Evolutionary conservation across 805 yeast species (phyloP), one percentile per base, ranked within the genome.

Genomic region (Sugiyamaella mastotermitis): DNA sequence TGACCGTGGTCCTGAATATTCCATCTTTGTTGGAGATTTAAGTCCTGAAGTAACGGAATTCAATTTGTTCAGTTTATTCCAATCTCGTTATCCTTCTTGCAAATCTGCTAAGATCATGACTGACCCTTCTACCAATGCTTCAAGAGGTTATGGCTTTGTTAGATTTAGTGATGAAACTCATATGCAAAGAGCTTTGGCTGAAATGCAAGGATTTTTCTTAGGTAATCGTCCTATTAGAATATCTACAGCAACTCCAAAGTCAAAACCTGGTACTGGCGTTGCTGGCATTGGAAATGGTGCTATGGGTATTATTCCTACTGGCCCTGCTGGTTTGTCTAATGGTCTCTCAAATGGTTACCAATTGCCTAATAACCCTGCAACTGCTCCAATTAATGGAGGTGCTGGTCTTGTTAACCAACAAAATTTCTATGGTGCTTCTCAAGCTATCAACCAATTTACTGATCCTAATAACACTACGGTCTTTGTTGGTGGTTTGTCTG

Each of bases 101-200:
- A 71, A 77, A 37, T 78, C 80, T 48, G 92, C 79, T 5, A 85
- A 82, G 53, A 75, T 87, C 45, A 85, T 87, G 78, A 58, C 72
- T 34, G 95, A 87, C 58, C 78, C 76, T 26, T 55, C 60, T 9
- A 78, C 94, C 1, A 80, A 80, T 21, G 69, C 69, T 34, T 74
- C 90, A 5, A 78, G 83, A 53, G 95, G 95, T 9, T 87, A 82
- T 59, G 97, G 96, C 2, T 88, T 88, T 64, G 84, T 86, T n/a
- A 76, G 84, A 45, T 86, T 87, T 55, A 53, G 68, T 24, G 70
- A 71, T 41, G 78, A 74, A 43, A 68, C 69, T 8, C 86, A 81
- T 27, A 86, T 81, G 58, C 80, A 77, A 49, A 70, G 77, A 36
- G 86, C 95, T 0, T 57, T 85, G 28, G 53, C 68, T 16, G 94